Base-by-base conservation (phyloP, 2,329 filamentous ascomycete species). In the Cladosporium sp. region DNA sequence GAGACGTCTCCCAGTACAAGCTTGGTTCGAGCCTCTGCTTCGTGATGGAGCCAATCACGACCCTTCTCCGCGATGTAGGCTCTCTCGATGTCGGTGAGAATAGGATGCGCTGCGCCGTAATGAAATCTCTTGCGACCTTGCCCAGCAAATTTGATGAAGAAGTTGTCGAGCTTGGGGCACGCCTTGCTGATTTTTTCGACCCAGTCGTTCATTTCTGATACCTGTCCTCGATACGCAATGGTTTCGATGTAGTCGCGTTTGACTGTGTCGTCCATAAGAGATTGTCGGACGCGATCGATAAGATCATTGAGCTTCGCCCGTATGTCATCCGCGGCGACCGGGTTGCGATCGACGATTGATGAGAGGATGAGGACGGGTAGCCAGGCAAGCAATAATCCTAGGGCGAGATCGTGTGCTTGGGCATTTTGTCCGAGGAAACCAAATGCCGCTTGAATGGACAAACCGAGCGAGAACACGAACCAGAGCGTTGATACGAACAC, bases 271-370 rank as follows among this genome's bases (percentile, higher is more conserved):
- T 79, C 73, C 14, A 69, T 70, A 0, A 79, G 67, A 0, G 78
- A 74, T 18, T 69, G 64, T 6, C 77, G 71, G 7, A 79, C 77
- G 23, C 74, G 74, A 23, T 79, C 74, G n/a, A 81, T 70, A 11
- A 81, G 66, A 2, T 72, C 70, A 66, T 81, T 82, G 2, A 81
- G 68, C 60, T 78, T 78, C 25, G 70, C 69, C 2, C 75, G 72
- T 14, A 81, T 78, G 18, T 78, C 73, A 34, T 80, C 77, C 5
- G 79, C 71, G 4, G 79, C 78, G 1, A 79, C 76, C 1, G 79
- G 80, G 61, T 83, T 83, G 18, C 81, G 76, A 65, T 83, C 81
- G 3, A 82, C 76, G 26, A 83, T 82, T 1, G 76, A 78, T 46
- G 77, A 76, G 43, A 81, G 71, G 36, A 83, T 79, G 7, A 83